Evolutionary conservation across 345 rosid genomes (phyloP).

Genomic region (Aurinia saxatilis): DNA sequence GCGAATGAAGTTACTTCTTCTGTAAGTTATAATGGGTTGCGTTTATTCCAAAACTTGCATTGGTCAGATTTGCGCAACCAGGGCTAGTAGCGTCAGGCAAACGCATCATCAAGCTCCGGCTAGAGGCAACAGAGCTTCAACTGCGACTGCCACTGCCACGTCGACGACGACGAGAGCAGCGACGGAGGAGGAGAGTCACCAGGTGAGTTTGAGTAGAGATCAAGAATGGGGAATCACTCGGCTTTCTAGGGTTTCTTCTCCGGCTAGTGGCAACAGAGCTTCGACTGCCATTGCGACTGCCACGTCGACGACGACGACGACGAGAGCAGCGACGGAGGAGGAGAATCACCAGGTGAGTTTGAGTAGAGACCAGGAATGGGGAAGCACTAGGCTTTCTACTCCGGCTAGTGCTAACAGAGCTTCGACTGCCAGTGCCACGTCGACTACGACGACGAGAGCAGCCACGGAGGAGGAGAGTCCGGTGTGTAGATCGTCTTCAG

Average conservation of each 20-base stretch:
- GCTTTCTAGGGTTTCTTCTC: conserved; percentile 87
- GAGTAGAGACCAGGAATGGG: conserved; percentile 50
- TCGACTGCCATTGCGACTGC: too few species aligned
- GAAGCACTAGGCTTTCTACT: conserved; percentile 70
- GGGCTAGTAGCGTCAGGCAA: conserved; percentile 39
- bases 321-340: too few species aligned
- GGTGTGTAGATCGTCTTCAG: conserved; percentile 47
- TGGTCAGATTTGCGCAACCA: conserved; percentile 82
- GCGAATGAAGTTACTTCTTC: too few species aligned
- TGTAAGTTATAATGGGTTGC: conserved; percentile 60
- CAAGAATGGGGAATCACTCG: conserved; percentile 68
- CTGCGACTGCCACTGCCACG: too few species aligned
- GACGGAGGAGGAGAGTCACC: too few species aligned
- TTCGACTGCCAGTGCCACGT: not conserved
- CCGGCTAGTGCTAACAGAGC: conserved; percentile 18
- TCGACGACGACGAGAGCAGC: too few species aligned
- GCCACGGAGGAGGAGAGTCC: conserved; percentile 35
- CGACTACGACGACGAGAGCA: too few species aligned
- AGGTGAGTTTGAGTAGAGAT: conserved; percentile 33
- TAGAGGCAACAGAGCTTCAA: too few species aligned
- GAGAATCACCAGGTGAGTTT: conserved; percentile 35
- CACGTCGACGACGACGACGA: too few species aligned
- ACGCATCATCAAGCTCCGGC: conserved; percentile 13
- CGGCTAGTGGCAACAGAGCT: too few species aligned
- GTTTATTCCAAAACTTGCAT: conserved; percentile 91